These are phyloP conservation scores for Pascua sp. DNA, from an alignment of 1,284 basidiomycete species.

Conservation along the genomic window DNA sequence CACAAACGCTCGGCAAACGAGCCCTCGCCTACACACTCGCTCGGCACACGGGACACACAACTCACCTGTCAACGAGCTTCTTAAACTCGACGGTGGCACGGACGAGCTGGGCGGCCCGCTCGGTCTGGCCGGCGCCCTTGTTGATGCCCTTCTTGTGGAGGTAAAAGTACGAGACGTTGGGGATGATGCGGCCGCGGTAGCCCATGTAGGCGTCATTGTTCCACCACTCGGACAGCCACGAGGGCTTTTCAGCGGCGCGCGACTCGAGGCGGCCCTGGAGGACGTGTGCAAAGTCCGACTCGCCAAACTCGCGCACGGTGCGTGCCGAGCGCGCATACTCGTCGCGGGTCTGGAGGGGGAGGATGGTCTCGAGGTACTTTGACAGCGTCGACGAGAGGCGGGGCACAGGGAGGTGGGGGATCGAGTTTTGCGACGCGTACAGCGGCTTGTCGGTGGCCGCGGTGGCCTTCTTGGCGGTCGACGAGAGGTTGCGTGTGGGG, in stretches of 20 bases:
- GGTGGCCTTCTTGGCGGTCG: conserved; percentile 11
- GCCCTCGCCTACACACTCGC: no score
- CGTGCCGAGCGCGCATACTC: conserved; percentile 62
- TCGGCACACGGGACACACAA: conserved; percentile 9
- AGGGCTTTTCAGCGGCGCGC: conserved; percentile 62
- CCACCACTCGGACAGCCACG: conserved; percentile 98
- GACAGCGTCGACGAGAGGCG: conserved; percentile 70
- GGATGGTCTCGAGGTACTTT: conserved; percentile 81
- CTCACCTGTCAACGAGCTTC: conserved; percentile 72
- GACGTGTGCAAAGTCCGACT: conserved; percentile 64
- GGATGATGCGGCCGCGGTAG: conserved; percentile 73
- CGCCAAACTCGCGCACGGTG: conserved; percentile 66
- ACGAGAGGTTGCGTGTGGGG: conserved; percentile 10
- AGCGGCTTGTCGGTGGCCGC: conserved; percentile 54
- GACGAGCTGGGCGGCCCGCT: conserved; percentile 72
- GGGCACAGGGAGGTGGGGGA: conserved; percentile 82
- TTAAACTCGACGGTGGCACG: conserved; percentile 82
- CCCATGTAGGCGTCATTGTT: conserved; percentile 74
- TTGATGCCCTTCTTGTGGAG: conserved; percentile 71
- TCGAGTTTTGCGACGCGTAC: conserved; percentile 71
- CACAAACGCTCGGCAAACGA: no score
- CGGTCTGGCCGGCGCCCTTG: conserved; percentile 57
- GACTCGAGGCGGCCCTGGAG: conserved; percentile 77
- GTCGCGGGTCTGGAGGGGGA: conserved; percentile 65
- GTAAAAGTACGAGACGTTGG: conserved; percentile 94